Percentiles rank a stretch among this genome's conserved stretches.
Evolutionary conservation across 1,284 basidiomycete genomes (phyloP).

Genomic region (Austropuccinia psidii): DNA sequence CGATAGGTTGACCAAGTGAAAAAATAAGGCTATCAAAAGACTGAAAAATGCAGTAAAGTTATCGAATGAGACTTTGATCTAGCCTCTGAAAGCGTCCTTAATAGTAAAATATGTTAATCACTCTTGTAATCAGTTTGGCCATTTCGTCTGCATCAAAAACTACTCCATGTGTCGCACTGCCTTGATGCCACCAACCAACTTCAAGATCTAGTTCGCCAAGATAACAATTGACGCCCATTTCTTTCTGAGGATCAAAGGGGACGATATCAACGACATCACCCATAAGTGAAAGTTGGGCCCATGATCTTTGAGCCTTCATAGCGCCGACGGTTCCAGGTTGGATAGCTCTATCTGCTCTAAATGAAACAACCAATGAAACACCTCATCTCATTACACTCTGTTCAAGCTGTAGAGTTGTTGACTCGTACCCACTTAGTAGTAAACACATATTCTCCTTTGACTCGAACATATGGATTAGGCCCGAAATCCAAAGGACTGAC

Average conservation of each 20-base stretch:
- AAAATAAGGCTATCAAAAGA: slow-evolving; percentile 59
- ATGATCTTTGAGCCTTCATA: slow-evolving; percentile 66
- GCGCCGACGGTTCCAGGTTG: slow-evolving; percentile 48
- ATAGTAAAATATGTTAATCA: neutral
- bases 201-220: slow-evolving; percentile 71
- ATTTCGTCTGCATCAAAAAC: slow-evolving; percentile 27
- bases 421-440: slow-evolving; percentile 59
- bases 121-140: slow-evolving; percentile 6
- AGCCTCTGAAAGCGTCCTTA: neutral
- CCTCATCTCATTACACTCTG: slow-evolving; percentile 28
- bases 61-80: neutral
- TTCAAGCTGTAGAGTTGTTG: slow-evolving; percentile 24
- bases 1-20: slow-evolving; percentile 61
- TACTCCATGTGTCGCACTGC: neutral
- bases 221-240: slow-evolving; percentile 59
- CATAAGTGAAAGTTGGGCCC: slow-evolving; percentile 62
- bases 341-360: slow-evolving; percentile 41
- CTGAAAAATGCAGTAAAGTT: slow-evolving; percentile 46
- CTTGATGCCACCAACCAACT: slow-evolving; percentile 42
- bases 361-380: too few species aligned
- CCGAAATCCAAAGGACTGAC: slow-evolving; percentile 28
- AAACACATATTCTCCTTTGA: slow-evolving; percentile 62
- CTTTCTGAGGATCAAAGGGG: slow-evolving; percentile 55
- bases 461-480: slow-evolving; percentile 51
- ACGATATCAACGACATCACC: slow-evolving; percentile 70